Percentiles rank a stretch among this genome's conserved stretches.
Evolutionary conservation across 179 eudicot species (phyloP).

Genomic region (Spinacia oleracea): DNA sequence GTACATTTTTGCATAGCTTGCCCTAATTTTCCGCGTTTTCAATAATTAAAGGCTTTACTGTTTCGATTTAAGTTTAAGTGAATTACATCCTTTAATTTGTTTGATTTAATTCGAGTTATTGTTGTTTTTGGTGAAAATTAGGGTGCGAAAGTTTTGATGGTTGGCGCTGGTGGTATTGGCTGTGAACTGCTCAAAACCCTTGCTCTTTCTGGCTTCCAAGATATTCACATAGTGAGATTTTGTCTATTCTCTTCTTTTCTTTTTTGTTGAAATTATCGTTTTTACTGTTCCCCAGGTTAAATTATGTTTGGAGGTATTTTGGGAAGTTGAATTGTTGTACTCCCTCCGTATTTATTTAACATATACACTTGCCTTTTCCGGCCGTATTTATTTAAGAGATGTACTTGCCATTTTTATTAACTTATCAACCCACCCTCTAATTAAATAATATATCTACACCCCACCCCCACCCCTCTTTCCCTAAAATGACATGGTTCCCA

Average conservation of each 20-base stretch:
- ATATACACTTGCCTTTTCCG: too few species aligned
- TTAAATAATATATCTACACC: too few species aligned
- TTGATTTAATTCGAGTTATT: neutral
- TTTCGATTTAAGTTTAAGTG: neutral
- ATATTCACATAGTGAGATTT: slow-evolving; percentile 78
- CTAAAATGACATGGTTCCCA: too few species aligned
- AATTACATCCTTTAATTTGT: slow-evolving; percentile 6
- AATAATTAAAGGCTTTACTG: slow-evolving; percentile 11
- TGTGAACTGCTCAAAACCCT: slow-evolving; percentile 97
- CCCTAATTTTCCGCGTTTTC: neutral
- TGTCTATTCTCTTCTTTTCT: neutral
- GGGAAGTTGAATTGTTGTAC: neutral
- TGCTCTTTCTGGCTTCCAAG: slow-evolving; percentile 87
- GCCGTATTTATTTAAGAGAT: too few species aligned
- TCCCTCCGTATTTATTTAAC: too few species aligned
- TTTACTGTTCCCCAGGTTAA: neutral
- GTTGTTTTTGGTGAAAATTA: slow-evolving; percentile 27
- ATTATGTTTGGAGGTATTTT: slow-evolving; percentile 20
- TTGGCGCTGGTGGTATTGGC: slow-evolving; percentile 98
- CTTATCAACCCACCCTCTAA: too few species aligned
- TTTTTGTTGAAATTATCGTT: neutral
- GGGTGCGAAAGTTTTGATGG: slow-evolving; percentile 92
- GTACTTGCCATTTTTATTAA: too few species aligned
- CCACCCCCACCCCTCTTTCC: too few species aligned
- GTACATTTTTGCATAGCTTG: neutral